Evolutionary conservation across 1,284 basidiomycete genomes (phyloP).

Genomic region (Lentinula novae-zelandiae): DNA sequence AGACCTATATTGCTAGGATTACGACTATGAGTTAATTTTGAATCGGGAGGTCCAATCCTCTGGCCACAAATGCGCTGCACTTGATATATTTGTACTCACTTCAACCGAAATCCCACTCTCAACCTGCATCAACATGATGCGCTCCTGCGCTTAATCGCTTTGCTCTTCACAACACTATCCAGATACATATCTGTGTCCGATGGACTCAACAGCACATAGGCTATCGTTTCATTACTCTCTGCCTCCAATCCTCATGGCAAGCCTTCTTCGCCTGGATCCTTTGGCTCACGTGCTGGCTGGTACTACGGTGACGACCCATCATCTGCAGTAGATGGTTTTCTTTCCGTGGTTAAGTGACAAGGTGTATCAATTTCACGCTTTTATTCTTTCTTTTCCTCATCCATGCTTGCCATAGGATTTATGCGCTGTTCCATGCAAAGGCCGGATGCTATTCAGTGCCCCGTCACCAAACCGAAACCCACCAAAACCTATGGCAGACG

Average conservation of each 20-base stretch:
- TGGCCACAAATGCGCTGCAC: no score
- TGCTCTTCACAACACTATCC: no score
- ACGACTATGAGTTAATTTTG: no score
- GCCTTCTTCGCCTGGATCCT: constrained; percentile 24
- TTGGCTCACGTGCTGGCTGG: constrained; percentile 25
- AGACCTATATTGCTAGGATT: no score
- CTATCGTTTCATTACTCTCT: constrained; percentile 12
- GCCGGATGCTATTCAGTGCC: constrained; percentile 21
- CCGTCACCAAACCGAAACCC: not conserved
- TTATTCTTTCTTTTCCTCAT: not conserved
- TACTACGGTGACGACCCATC: constrained; percentile 23
- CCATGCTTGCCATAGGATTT: constrained; percentile 16
- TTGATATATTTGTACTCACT: no score
- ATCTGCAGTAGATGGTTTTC: constrained; percentile 15
- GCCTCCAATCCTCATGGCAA: constrained; percentile 24
- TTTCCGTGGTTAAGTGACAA: constrained; percentile 15
- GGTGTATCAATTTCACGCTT: not conserved
- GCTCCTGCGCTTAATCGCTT: no score
- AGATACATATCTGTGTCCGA: no score
- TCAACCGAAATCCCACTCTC: no score
- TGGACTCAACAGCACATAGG: not conserved
- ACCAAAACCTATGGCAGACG: constrained; percentile 5
- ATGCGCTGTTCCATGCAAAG: constrained; percentile 22
- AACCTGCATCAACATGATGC: no score
- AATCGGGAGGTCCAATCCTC: no score